Percentiles rank a stretch among this genome's conserved stretches.
Evolutionary conservation across 257 asterid species (phyloP).

Genomic region (Solanum bulbocastanum): DNA sequence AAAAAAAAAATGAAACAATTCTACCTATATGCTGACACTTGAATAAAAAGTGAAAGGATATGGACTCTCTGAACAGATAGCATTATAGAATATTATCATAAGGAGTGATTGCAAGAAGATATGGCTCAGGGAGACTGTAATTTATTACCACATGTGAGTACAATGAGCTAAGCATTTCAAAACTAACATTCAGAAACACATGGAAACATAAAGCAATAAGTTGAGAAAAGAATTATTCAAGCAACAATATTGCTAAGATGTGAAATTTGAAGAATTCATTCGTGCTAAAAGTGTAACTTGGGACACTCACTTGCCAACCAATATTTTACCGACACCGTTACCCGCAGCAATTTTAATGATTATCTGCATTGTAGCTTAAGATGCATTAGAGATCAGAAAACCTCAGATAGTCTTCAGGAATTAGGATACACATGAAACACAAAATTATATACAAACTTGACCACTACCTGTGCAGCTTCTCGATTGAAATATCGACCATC

Average conservation of each 20-base stretch:
- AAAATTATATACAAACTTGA: not conserved
- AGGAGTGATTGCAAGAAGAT: not conserved
- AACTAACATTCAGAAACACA: not conserved
- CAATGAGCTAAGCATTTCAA: not conserved
- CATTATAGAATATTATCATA: not conserved
- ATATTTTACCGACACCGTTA: slow-evolving; percentile 78
- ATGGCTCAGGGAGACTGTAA: not conserved
- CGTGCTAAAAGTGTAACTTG: not conserved
- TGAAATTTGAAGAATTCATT: not conserved
- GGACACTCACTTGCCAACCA: slow-evolving; percentile 80
- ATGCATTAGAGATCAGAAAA: slow-evolving; percentile 14
- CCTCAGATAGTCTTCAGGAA: not conserved
- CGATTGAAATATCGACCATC: slow-evolving; percentile 92
- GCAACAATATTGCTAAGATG: not conserved
- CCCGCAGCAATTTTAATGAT: slow-evolving; percentile 90
- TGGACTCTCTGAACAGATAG: not conserved
- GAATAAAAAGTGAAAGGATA: not conserved
- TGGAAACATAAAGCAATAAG: not conserved
- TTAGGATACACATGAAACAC: not conserved
- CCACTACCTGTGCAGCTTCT: slow-evolving; percentile 87
- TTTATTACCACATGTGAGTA: not conserved
- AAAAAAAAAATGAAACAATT: not conserved
- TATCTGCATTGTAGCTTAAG: slow-evolving; percentile 41
- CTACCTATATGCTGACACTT: not conserved
- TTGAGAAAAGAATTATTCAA: not conserved